These are phyloP conservation scores for Sporothrix humicola DNA, from an alignment of 2,329 filamentous ascomycete species.

Conservation along the genomic window DNA sequence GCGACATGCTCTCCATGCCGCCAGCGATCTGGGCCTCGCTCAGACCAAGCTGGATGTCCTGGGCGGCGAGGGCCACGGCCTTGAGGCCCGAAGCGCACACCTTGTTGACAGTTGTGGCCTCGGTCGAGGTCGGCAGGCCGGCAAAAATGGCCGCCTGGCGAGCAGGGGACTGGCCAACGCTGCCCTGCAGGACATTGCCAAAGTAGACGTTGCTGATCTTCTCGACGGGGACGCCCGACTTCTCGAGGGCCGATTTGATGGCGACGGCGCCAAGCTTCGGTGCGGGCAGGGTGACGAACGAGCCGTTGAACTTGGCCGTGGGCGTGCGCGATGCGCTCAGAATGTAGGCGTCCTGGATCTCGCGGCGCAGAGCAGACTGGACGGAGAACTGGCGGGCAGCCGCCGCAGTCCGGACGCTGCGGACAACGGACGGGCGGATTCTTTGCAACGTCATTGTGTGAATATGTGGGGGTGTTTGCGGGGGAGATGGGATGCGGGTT, in stretches of 20 bases:
- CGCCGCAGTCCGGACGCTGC: constrained; percentile 43
- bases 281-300: constrained; percentile 80
- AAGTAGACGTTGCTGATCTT: constrained; percentile 94
- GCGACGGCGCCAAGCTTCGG: constrained; percentile 88
- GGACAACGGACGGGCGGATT: constrained; percentile 30
- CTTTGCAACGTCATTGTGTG: constrained; percentile 35
- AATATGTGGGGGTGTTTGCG: constrained; percentile 18
- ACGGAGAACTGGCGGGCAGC: constrained; percentile 56
- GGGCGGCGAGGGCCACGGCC: constrained; percentile 85
- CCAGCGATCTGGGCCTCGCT: constrained; percentile 89
- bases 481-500: background rate
- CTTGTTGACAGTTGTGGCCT: constrained; percentile 95
- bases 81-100: constrained; percentile 96
- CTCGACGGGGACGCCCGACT: constrained; percentile 79
- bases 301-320: constrained; percentile 95
- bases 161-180: constrained; percentile 86
- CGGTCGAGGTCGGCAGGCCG: constrained; percentile 77
- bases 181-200: constrained; percentile 89
- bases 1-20: constrained; percentile 98
- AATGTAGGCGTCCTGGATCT: constrained; percentile 92
- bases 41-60: constrained; percentile 91
- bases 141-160: constrained; percentile 90
- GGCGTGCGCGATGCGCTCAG: constrained; percentile 88
- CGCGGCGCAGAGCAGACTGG: constrained; percentile 43
- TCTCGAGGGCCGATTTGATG: constrained; percentile 88